phyloP scores from a whole-genome alignment of 1,284 basidiomycete genomes.

The Tetrapyrgos nigripes region DNA sequence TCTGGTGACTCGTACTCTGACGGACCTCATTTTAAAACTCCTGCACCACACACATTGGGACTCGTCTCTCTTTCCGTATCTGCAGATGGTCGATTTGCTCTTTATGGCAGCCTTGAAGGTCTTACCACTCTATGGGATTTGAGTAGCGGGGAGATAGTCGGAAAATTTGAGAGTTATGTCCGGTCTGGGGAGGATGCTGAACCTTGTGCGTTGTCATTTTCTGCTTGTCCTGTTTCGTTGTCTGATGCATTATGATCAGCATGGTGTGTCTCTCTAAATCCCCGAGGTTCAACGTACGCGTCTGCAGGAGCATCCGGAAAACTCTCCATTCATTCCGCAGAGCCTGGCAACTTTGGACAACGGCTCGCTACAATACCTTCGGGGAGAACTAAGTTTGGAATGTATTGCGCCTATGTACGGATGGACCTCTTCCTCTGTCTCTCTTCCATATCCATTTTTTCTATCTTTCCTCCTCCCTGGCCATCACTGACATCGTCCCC shows the following conservation, averaged over 20 bases:
- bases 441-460: constrained; percentile 31
- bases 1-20: constrained; percentile 62
- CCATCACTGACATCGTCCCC: too few species aligned
- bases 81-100: constrained; percentile 62
- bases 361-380: constrained; percentile 62
- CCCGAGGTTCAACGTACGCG: constrained; percentile 74
- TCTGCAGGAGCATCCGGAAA: constrained; percentile 81
- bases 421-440: too few species aligned
- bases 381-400: constrained; percentile 83
- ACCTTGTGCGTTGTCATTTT: constrained; percentile 63
- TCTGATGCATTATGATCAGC: constrained; percentile 42
- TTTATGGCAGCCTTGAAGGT: constrained; percentile 85
- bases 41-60: constrained; percentile 76
- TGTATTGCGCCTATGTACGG: constrained; percentile 81
- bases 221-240: neutral
- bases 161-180: constrained; percentile 75
- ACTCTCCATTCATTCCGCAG: constrained; percentile 69
- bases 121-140: constrained; percentile 78
- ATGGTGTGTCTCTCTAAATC: constrained; percentile 84
- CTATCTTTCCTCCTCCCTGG: constrained; percentile 9
- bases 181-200: constrained; percentile 62
- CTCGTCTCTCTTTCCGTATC: constrained; percentile 75
- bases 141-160: constrained; percentile 60
- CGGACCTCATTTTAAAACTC: constrained; percentile 26
- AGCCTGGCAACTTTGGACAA: constrained; percentile 66